A percentile compares a stretch with the other conserved stretches of the same genome.
Evolutionary conservation across 805 yeast species (phyloP).

Genomic region (Pichia gijzeniarum): DNA sequence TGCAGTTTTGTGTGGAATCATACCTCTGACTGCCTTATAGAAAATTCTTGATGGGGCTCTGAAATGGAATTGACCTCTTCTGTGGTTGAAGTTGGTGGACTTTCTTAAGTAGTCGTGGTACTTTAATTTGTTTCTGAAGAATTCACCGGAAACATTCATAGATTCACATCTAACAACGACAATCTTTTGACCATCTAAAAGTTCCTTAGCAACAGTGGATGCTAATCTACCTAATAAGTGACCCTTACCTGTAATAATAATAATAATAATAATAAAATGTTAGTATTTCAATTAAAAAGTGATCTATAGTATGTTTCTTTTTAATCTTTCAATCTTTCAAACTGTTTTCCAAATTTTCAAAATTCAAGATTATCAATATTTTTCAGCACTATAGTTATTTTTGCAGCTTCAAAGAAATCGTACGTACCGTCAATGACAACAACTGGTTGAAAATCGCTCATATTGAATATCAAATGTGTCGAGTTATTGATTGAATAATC

Average conservation of each 20-base stretch:
- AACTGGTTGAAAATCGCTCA: conserved; percentile 93
- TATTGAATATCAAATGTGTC: conserved; percentile 25
- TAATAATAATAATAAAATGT: conserved; percentile 1
- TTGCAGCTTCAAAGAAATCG: not conserved
- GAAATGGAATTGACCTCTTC: conserved; percentile 99
- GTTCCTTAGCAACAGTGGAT: conserved; percentile 96
- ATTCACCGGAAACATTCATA: conserved; percentile 98
- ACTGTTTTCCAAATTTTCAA: too few relatives aligned
- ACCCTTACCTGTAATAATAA: conserved; percentile 66
- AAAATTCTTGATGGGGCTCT: conserved; percentile 99
- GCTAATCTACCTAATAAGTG: conserved; percentile 99
- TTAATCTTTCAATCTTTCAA: too few relatives aligned
- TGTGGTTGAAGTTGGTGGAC: conserved; percentile 98
- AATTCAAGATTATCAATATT: not conserved
- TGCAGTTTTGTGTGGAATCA: conserved; percentile 99
- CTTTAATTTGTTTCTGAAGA: conserved; percentile 99
- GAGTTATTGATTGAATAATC: conserved; percentile 3
- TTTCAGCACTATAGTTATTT: not conserved
- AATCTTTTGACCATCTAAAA: conserved; percentile 95
- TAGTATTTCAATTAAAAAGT: conserved; percentile 4
- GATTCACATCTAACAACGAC: conserved; percentile 97
- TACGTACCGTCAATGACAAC: conserved; percentile 95
- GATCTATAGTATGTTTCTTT: not conserved
- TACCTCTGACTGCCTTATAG: conserved; percentile 99
- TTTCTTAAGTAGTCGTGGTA: conserved; percentile 99